These are phyloP conservation scores for Pseudogymnoascus sp. DNA, from an alignment of 2,329 filamentous ascomycete species.

Conservation along the genomic window DNA sequence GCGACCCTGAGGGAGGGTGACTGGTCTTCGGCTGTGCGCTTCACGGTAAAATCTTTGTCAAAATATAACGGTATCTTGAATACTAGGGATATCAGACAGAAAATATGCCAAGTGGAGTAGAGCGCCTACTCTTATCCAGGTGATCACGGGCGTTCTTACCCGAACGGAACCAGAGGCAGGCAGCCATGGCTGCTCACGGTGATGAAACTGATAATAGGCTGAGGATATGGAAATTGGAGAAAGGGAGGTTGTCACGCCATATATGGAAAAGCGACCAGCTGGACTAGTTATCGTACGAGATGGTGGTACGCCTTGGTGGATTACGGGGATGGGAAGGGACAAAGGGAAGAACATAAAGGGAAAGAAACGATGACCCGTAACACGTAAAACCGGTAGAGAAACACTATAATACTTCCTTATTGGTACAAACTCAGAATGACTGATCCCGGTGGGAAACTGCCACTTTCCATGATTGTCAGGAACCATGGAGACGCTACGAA, in stretches of 20 bases:
- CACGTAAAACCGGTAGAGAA: neutral
- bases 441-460: neutral
- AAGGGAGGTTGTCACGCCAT: neutral
- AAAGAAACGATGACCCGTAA: neutral
- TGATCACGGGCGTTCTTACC: neutral
- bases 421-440: neutral
- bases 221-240: neutral
- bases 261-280: neutral
- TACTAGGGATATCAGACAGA: slow-evolving; percentile 1
- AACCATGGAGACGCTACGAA: neutral
- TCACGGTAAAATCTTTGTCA: neutral
- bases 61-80: neutral
- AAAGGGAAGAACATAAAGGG: neutral
- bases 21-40: neutral
- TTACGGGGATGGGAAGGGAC: neutral
- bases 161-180: neutral
- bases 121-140: neutral
- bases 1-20: neutral
- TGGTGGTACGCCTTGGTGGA: neutral
- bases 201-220: neutral
- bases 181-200: neutral
- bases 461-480: neutral
- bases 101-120: neutral
- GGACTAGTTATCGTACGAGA: neutral
- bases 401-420: neutral